Evolutionary conservation across 352 stramenopile genomes (phyloP).

Genomic region (Pythium aphanidermatum): DNA sequence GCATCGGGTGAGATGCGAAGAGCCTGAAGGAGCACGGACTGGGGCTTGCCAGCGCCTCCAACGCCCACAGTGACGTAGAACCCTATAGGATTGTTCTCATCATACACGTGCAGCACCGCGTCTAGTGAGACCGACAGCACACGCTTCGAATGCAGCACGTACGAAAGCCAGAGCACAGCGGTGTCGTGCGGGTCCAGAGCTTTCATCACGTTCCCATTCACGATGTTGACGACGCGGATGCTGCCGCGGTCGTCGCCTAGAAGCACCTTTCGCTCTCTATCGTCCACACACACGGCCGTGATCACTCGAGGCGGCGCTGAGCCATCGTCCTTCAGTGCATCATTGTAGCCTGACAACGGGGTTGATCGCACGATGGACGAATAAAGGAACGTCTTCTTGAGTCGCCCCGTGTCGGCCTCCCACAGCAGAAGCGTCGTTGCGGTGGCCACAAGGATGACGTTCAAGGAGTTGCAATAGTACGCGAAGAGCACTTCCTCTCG

Average conservation of each 20-base stretch:
- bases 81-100: constrained; percentile 62
- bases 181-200: constrained; percentile 47
- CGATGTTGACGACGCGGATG: constrained; percentile 62
- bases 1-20: constrained; percentile 39
- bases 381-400: constrained; percentile 55
- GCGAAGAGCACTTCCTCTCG: constrained; percentile 63
- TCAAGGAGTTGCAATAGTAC: constrained; percentile 45
- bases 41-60: constrained; percentile 31
- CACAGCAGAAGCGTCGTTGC: constrained; percentile 52
- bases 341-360: constrained; percentile 7
- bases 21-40: constrained; percentile 56
- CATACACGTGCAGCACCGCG: constrained; percentile 54
- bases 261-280: constrained; percentile 76
- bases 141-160: constrained; percentile 53
- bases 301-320: constrained; percentile 25
- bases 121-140: constrained; percentile 58
- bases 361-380: constrained; percentile 24
- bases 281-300: constrained; percentile 73
- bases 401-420: constrained; percentile 39
- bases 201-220: constrained; percentile 85
- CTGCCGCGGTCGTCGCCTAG: constrained; percentile 61
- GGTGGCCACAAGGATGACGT: constrained; percentile 52
- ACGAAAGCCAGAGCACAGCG: constrained; percentile 45
- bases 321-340: neutral
- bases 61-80: constrained; percentile 68